Evolutionary conservation across 2,329 filamentous ascomycete species (phyloP).

Genomic region (Aspergillus proliferans): DNA sequence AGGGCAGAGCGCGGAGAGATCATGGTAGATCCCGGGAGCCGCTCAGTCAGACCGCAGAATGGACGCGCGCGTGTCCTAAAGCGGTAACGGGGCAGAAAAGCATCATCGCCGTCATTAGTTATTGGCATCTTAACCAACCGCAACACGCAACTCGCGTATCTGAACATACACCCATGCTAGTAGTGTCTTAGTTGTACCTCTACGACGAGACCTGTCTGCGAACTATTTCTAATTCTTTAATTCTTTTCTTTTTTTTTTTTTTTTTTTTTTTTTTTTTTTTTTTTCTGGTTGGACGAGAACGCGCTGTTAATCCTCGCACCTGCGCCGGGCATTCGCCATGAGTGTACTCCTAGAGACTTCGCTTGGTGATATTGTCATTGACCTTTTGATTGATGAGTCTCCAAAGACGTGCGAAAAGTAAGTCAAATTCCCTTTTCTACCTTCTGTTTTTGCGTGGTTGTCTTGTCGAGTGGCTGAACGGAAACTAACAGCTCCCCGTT

Average conservation of each 20-base stretch:
- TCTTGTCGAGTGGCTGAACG: slow-evolving; percentile 47
- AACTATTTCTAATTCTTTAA: neutral
- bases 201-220: too few relatives aligned
- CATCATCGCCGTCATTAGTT: too few relatives aligned
- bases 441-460: slow-evolving; percentile 4
- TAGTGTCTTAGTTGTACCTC: too few relatives aligned
- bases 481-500: slow-evolving; percentile 46
- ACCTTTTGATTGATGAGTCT: slow-evolving; percentile 80
- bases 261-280: neutral
- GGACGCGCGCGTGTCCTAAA: too few relatives aligned
- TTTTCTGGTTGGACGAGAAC: slow-evolving; percentile 1
- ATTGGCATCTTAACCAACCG: too few relatives aligned
- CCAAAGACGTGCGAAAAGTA: slow-evolving; percentile 94
- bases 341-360: slow-evolving; percentile 92
- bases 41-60: too few relatives aligned
- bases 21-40: too few relatives aligned
- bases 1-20: too few relatives aligned
- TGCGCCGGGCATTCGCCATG: slow-evolving; percentile 49
- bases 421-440: slow-evolving; percentile 34
- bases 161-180: too few relatives aligned
- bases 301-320: slow-evolving; percentile 11
- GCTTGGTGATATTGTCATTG: slow-evolving; percentile 87
- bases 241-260: too few relatives aligned
- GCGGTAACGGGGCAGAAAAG: too few relatives aligned
- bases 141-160: too few relatives aligned